Base-by-base conservation (phyloP, 306 rosid species). In the Malus sylvestris region DNA sequence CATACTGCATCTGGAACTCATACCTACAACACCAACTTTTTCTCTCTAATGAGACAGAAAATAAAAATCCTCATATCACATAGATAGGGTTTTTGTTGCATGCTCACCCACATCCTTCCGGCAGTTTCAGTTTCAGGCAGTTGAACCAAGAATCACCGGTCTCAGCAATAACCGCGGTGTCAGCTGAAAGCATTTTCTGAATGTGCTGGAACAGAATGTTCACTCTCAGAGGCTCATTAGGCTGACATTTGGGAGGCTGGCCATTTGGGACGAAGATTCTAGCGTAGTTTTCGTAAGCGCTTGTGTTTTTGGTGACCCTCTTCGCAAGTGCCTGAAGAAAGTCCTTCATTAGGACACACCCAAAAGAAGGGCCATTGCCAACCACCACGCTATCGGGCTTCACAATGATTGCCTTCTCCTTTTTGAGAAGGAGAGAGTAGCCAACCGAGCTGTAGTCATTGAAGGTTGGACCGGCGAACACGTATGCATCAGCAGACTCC, bases 131-230 rank as follows among this genome's bases (percentile, higher is more conserved):
- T 65, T 84, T 86, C 77, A 65, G 82, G 78, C 86, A 84, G 60
- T 84, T 86, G 40, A 86, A 86, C 90, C 90, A 86, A 35, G 86
- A 86, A 72, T 86, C 88, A 33, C 88, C 86, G 2, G 87, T 84
- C 83, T 84, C 87, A 22, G 83, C 83, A 67, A 84, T 84, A 38
- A 84, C 88, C 33, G 83, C 83, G 1, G 83, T 74, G 6, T 81
- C 83, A 49, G 67, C 51, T 13, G 90, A 81, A 25, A 84, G 77
- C 84, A 87, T 81, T 12, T 84, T 79, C 82, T 87, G 88, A 23
- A 84, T 74, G 30, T 87, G 86, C 40, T 84, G 80, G 51, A 84
- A 86, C 20, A 81, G 69, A 79, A 86, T 14, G 59, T 84, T 86
- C 14, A 86, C 90, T 53, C 84, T 80, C 61, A 87, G 53, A 35